Percentiles rank a stretch among this genome's conserved stretches.
Conservation (phyloP, 805 yeast species). For the Pichia paraexigua region DNA sequence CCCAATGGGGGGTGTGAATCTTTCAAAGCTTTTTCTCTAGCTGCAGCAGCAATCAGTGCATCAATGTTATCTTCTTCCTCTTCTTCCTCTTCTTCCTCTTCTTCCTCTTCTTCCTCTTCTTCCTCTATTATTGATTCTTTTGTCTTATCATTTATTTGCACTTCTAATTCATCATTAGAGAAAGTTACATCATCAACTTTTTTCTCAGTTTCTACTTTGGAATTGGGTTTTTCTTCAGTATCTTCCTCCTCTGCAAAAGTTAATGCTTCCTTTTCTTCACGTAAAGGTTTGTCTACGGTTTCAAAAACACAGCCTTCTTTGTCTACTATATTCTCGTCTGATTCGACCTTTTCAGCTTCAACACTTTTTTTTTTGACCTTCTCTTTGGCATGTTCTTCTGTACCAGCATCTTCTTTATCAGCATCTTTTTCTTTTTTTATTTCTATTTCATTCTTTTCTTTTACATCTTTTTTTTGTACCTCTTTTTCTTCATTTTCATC, state of each 20-base stretch:
- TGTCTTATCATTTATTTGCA: neutral
- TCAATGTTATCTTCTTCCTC: slow-evolving; percentile 18
- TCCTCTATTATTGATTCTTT: neutral
- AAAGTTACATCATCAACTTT: too few relatives aligned
- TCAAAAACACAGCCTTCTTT: neutral
- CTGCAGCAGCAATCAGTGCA: slow-evolving; percentile 22
- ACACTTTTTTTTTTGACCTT: neutral
- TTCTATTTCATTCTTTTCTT: too few relatives aligned
- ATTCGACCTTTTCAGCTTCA: too few relatives aligned
- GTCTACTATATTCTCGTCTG: too few relatives aligned
- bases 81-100: neutral
- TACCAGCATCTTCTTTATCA: too few relatives aligned
- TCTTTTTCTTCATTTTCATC: neutral
- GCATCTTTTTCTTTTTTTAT: too few relatives aligned
- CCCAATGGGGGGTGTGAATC: neutral
- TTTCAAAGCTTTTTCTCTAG: slow-evolving; percentile 16
- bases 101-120: neutral
- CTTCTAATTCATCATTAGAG: too few relatives aligned
- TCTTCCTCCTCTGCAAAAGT: too few relatives aligned
- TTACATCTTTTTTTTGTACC: neutral
- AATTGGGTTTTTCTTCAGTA: too few relatives aligned
- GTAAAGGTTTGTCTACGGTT: neutral
- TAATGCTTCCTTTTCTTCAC: too few relatives aligned
- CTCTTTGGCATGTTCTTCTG: too few relatives aligned
- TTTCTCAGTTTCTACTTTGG: too few relatives aligned